A percentile compares a stretch with the other conserved stretches of the same genome.
Conservation (phyloP, 2,329 filamentous ascomycete genomes). For the Botrytis fragariae region DNA sequence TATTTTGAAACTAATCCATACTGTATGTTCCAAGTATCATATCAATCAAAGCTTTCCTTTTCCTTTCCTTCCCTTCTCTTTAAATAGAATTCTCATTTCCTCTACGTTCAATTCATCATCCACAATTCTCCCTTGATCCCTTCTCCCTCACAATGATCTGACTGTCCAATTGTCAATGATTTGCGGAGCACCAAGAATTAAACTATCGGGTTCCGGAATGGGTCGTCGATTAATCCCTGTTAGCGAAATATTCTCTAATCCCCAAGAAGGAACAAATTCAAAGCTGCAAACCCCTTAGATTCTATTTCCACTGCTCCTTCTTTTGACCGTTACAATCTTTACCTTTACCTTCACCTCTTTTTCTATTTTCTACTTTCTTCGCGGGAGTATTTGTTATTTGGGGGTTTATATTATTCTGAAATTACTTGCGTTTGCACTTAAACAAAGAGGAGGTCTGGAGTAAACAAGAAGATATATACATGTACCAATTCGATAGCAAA, state of each 20-base stretch:
- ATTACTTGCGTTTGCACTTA: conserved; percentile 3
- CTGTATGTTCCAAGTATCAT: neutral
- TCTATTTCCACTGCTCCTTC: conserved; percentile 1
- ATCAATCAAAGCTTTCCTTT: neutral
- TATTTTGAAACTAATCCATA: neutral
- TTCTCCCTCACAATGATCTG: conserved; percentile 1
- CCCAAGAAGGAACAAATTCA: conserved; percentile 19
- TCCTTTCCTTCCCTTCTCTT: neutral
- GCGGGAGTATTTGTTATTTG: conserved; percentile 15
- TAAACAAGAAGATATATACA: neutral
- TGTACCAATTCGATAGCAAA: neutral
- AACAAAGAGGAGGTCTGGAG: conserved; percentile 8
- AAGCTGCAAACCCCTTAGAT: conserved; percentile 21
- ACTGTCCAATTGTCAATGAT: conserved; percentile 1
- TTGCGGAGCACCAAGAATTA: conserved; percentile 13
- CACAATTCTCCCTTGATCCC: conserved; percentile 4
- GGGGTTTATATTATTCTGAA: conserved; percentile 2
- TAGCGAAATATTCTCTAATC: conserved; percentile 21
- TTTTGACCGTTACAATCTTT: conserved; percentile 4
- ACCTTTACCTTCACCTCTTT: neutral
- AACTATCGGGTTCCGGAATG: conserved; percentile 14
- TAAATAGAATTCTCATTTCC: neutral
- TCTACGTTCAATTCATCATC: neutral
- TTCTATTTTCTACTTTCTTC: conserved; percentile 8
- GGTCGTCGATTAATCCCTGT: conserved; percentile 17